These are phyloP conservation scores for Fusarium temperatum DNA, from an alignment of 2,329 filamentous ascomycete species.

Conservation along the genomic window DNA sequence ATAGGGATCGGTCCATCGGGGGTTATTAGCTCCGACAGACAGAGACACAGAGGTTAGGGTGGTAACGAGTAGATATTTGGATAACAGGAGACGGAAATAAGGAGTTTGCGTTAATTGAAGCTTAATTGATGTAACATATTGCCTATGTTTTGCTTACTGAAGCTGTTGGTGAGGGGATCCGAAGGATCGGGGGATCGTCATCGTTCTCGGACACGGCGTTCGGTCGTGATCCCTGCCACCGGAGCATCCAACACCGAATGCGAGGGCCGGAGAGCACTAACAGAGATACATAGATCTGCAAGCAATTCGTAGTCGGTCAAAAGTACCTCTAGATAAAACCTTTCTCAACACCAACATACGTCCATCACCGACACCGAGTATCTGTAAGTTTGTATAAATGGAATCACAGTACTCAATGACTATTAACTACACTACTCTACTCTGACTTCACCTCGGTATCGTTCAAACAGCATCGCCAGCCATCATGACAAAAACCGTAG, in stretches of 20 bases:
- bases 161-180: not conserved
- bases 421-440: not conserved
- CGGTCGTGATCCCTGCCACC: slow-evolving; percentile 36
- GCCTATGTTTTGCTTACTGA: not conserved
- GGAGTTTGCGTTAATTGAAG: not conserved
- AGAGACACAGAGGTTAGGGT: not conserved
- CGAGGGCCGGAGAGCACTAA: not conserved
- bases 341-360: not conserved
- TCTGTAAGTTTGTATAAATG: not conserved
- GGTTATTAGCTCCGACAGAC: slow-evolving; percentile 20
- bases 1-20: slow-evolving; percentile 29
- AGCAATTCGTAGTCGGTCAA: rapidly evolving
- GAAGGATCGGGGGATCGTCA: slow-evolving; percentile 26
- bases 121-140: not conserved
- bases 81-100: not conserved
- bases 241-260: not conserved
- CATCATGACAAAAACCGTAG: slow-evolving; percentile 59
- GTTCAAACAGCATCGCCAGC: not conserved
- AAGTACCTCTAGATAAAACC: not conserved
- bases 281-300: not conserved
- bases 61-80: not conserved
- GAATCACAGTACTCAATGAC: not conserved
- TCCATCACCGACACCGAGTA: slow-evolving; percentile 13
- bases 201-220: slow-evolving; percentile 44
- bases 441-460: no score